Evolutionary conservation across 768 basidiomycete genomes (phyloP).

Genomic region (Sporobolomyces roseus): DNA sequence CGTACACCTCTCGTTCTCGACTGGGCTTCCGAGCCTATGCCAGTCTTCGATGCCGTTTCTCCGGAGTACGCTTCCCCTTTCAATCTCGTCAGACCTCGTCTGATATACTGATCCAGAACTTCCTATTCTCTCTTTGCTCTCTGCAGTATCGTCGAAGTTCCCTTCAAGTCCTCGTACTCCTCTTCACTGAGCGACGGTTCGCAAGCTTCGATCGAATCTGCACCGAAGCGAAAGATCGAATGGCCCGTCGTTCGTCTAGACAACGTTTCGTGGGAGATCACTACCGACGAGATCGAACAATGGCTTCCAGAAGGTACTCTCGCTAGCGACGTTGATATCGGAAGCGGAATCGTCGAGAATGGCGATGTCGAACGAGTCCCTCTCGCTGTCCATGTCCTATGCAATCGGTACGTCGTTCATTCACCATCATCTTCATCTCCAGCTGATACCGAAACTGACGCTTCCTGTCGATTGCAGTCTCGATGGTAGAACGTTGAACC

Average conservation of each 20-base stretch:
- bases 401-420: constrained; percentile 30
- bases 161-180: background rate
- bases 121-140: background rate
- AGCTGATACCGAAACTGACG: background rate
- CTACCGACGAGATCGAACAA: constrained; percentile 27
- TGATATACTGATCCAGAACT: too few relatives aligned
- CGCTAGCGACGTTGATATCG: constrained; percentile 14
- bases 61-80: background rate
- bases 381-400: constrained; percentile 37
- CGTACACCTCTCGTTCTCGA: constrained; percentile 5
- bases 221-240: background rate
- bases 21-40: background rate
- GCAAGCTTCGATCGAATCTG: background rate
- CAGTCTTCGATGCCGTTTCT: background rate
- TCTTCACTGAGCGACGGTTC: too few relatives aligned
- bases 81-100: too few relatives aligned
- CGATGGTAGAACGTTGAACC: constrained; percentile 38
- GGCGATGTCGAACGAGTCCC: constrained; percentile 15
- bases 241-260: constrained; percentile 41
- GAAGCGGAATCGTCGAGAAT: background rate
- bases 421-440: background rate
- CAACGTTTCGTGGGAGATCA: constrained; percentile 38
- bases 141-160: background rate
- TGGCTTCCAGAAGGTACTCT: constrained; percentile 29
- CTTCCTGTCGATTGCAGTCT: background rate